These are phyloP conservation scores for Ziziphus jujuba DNA, from an alignment of 306 rosid genomes.

Conservation along the genomic window DNA sequence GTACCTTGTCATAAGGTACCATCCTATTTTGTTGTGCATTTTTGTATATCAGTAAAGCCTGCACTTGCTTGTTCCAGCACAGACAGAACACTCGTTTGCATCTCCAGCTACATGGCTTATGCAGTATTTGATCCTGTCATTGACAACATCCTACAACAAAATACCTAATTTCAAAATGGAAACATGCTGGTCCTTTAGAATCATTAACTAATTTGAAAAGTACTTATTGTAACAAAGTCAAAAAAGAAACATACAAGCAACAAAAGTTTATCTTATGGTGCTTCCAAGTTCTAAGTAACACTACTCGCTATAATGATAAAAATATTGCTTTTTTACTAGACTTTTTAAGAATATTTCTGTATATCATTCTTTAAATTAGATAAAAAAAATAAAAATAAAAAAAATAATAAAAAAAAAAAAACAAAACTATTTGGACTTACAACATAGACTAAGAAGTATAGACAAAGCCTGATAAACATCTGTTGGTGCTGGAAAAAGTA, in stretches of 20 bases:
- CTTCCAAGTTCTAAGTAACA: neutral
- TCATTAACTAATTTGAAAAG: too few relatives aligned
- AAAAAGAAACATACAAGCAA: neutral
- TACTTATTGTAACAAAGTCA: neutral
- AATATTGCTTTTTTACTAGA: too few relatives aligned
- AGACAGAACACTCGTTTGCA: constrained; percentile 69
- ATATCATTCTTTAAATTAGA: neutral
- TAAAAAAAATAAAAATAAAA: too few relatives aligned
- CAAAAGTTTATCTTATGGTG: too few relatives aligned
- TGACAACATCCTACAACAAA: constrained; percentile 74
- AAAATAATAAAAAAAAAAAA: too few relatives aligned
- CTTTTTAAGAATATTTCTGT: too few relatives aligned
- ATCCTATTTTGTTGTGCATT: neutral
- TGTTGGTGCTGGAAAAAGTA: neutral
- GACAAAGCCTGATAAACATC: too few relatives aligned
- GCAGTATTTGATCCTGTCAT: constrained; percentile 78
- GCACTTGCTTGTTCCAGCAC: constrained; percentile 88
- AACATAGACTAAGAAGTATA: neutral
- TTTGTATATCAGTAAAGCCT: constrained; percentile 40
- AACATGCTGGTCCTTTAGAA: too few relatives aligned
- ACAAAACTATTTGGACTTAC: neutral
- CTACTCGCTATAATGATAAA: neutral
- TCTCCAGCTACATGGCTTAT: constrained; percentile 75
- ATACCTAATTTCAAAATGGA: constrained; percentile 26
- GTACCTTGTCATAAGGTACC: too few relatives aligned